Percentiles rank a stretch among this genome's conserved stretches.
These are phyloP conservation scores for Microbotryum lychnidis-dioicae DNA, from an alignment of 1,284 basidiomycete species.

Conservation along the genomic window DNA sequence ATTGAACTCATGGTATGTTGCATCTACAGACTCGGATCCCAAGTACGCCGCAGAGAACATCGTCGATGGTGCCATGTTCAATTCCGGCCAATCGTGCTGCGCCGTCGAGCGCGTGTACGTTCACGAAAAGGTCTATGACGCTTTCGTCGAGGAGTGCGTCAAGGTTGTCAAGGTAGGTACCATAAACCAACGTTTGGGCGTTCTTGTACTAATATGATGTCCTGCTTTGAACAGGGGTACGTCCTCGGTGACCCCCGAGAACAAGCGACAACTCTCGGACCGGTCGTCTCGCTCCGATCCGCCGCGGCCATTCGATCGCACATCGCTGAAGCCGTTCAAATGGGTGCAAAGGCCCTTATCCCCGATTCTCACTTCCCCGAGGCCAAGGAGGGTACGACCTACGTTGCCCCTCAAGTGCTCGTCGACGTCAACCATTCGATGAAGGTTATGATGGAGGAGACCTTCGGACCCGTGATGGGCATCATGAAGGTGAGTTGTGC, in stretches of 20 bases:
- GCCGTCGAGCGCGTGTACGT: constrained; percentile 88
- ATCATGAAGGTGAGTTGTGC: constrained; percentile 63
- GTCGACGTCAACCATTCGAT: constrained; percentile 83
- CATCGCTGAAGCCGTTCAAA: constrained; percentile 65
- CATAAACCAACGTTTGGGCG: background rate
- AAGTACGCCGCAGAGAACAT: constrained; percentile 74
- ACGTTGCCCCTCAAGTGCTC: constrained; percentile 81
- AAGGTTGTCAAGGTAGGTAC: constrained; percentile 58
- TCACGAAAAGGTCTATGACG: constrained; percentile 70
- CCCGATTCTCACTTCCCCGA: constrained; percentile 59
- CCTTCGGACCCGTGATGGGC: constrained; percentile 70
- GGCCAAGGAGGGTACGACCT: constrained; percentile 65
- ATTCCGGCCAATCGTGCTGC: constrained; percentile 89
- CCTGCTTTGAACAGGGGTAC: constrained; percentile 50
- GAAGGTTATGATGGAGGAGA: constrained; percentile 76
- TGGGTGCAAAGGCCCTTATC: constrained; percentile 70
- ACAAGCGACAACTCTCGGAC: constrained; percentile 68
- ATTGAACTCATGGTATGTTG: no score
- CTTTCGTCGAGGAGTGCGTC: constrained; percentile 68
- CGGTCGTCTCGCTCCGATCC: constrained; percentile 78
- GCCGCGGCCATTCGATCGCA: constrained; percentile 78
- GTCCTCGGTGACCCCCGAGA: constrained; percentile 76
- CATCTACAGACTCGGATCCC: constrained; percentile 60
- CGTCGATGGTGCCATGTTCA: constrained; percentile 88
- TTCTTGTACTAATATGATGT: background rate